Evolutionary conservation across 345 rosid species (phyloP).

Genomic region (Mangifera indica): DNA sequence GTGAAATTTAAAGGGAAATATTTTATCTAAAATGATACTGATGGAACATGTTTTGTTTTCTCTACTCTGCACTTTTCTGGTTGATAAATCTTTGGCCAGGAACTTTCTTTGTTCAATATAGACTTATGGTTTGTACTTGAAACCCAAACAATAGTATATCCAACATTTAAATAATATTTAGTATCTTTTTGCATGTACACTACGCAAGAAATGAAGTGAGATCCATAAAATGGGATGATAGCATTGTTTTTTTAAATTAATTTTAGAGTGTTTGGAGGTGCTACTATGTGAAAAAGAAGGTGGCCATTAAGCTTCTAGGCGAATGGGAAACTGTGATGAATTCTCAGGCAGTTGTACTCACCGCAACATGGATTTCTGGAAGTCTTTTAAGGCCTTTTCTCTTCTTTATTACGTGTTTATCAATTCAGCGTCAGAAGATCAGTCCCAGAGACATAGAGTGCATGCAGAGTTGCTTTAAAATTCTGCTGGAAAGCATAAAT

Average conservation of each 20-base stretch:
- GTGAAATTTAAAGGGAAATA: not conserved
- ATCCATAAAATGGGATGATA: conserved; percentile 12
- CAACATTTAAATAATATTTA: too few species aligned
- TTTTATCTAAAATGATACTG: not conserved
- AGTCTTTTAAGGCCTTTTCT: conserved; percentile 69
- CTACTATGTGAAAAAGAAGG: conserved; percentile 49
- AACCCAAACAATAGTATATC: not conserved
- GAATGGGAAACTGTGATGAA: conserved; percentile 62
- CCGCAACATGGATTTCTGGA: conserved; percentile 59
- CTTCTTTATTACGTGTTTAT: conserved; percentile 55
- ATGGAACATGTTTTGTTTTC: not conserved
- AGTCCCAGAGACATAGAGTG: conserved; percentile 48
- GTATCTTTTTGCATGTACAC: not conserved
- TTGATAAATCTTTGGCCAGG: not conserved
- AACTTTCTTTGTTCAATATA: not conserved
- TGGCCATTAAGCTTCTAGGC: conserved; percentile 53
- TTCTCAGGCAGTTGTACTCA: conserved; percentile 36
- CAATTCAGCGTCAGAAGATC: conserved; percentile 40
- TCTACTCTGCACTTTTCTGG: not conserved
- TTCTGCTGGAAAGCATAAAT: conserved; percentile 72
- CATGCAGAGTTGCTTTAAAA: conserved; percentile 61
- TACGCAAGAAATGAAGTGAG: not conserved
- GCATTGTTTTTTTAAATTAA: conserved; percentile 12
- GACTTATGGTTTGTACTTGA: too few species aligned
- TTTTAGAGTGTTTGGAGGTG: conserved; percentile 82